These are phyloP conservation scores for Lasiodiplodia gonubiensis DNA, from an alignment of 2,329 filamentous ascomycete species.

Conservation along the genomic window DNA sequence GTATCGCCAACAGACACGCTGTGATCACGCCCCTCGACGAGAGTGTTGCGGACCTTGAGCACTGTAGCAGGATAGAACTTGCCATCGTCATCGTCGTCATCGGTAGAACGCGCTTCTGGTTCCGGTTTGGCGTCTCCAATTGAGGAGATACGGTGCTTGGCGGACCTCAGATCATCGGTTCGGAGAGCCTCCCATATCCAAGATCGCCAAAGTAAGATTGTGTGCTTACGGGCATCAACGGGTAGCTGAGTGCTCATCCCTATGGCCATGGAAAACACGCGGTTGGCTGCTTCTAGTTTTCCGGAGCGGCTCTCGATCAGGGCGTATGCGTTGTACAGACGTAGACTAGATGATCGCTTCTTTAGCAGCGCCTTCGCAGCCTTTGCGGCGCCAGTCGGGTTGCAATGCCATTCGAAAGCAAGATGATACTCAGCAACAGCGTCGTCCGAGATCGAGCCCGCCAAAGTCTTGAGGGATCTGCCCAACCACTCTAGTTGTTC, in stretches of 20 bases:
- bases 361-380: slow-evolving; percentile 77
- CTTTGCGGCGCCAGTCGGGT: slow-evolving; percentile 66
- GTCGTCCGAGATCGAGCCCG: slow-evolving; percentile 49
- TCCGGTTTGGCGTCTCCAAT: slow-evolving; percentile 34
- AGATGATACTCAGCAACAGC: slow-evolving; percentile 72
- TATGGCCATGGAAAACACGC: slow-evolving; percentile 72
- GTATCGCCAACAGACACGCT: slow-evolving; percentile 56
- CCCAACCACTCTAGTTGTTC: slow-evolving; percentile 55
- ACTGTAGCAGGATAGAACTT: slow-evolving; percentile 31
- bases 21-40: slow-evolving; percentile 62
- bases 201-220: slow-evolving; percentile 60
- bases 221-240: slow-evolving; percentile 43
- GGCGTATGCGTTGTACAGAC: slow-evolving; percentile 80
- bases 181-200: slow-evolving; percentile 73
- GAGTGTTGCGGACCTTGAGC: slow-evolving; percentile 39
- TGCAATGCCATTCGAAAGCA: slow-evolving; percentile 66
- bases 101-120: background rate
- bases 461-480: slow-evolving; percentile 64
- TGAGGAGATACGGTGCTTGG: slow-evolving; percentile 43
- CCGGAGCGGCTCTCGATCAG: slow-evolving; percentile 69
- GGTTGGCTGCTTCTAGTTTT: slow-evolving; percentile 63
- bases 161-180: slow-evolving; percentile 41
- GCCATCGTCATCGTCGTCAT: background rate
- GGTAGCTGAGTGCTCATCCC: slow-evolving; percentile 57
- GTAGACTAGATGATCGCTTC: slow-evolving; percentile 64